Evolutionary conservation across 2,329 filamentous ascomycete genomes (phyloP).

Genomic region (Alternaria postmessia): DNA sequence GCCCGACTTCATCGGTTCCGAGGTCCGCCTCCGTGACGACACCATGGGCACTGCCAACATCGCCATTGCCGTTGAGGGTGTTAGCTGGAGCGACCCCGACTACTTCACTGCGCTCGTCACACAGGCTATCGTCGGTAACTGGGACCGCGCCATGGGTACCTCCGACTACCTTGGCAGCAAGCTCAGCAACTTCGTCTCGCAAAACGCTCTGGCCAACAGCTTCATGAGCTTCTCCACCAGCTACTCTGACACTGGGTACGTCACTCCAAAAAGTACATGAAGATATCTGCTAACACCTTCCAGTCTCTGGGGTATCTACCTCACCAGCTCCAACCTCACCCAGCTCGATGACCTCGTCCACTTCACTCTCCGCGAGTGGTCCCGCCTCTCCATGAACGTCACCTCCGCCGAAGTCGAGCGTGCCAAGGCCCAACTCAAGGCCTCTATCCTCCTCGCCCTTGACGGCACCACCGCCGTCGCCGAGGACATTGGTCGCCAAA

Average conservation of each 20-base stretch:
- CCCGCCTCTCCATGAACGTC: constrained; percentile 89
- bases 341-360: constrained; percentile 94
- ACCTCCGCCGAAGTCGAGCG: constrained; percentile 92
- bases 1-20: constrained; percentile 96
- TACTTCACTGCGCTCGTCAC: constrained; percentile 98
- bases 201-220: constrained; percentile 96
- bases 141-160: constrained; percentile 98
- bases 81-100: constrained; percentile 98
- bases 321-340: constrained; percentile 88
- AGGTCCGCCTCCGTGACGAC: constrained; percentile 94
- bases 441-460: constrained; percentile 93
- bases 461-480: constrained; percentile 97
- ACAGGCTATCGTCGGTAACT: constrained; percentile 99
- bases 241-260: constrained; percentile 98
- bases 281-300: constrained; percentile 36
- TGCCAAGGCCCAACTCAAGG: constrained; percentile 99
- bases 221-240: constrained; percentile 99
- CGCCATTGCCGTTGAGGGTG: constrained; percentile 97
- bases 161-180: constrained; percentile 98
- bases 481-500: constrained; percentile 98
- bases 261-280: constrained; percentile 16
- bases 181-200: constrained; percentile 92
- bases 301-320: constrained; percentile 99
- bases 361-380: constrained; percentile 98
- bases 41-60: constrained; percentile 97